Percentiles rank a stretch among this genome's conserved stretches.
phyloP scores from a whole-genome alignment of 345 rosid species.

The Hibiscus trionum region DNA sequence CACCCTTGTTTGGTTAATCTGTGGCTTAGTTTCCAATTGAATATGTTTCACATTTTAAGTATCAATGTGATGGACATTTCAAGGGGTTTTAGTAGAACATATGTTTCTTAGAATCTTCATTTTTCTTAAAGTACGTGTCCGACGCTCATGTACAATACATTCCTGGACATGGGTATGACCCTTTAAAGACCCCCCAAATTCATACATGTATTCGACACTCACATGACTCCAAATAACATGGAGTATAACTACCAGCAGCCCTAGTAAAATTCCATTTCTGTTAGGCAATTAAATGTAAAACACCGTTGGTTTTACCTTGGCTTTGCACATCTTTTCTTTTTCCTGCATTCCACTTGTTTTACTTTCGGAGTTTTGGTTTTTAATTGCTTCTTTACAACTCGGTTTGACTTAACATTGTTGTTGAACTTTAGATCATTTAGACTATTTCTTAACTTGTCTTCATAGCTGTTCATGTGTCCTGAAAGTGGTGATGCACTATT shows the following conservation, averaged over 20 bases:
- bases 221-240: background rate
- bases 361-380: background rate
- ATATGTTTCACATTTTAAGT: no score
- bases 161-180: no score
- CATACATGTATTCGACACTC: background rate
- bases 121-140: no score
- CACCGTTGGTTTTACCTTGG: background rate
- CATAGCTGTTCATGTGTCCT: background rate
- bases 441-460: background rate
- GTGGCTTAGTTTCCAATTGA: no score
- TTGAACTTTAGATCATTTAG: background rate
- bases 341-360: background rate
- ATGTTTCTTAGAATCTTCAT: no score
- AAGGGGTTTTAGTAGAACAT: no score
- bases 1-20: no score
- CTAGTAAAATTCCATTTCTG: background rate
- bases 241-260: background rate
- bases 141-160: no score
- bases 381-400: background rate
- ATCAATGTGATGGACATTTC: no score
- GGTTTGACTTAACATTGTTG: background rate
- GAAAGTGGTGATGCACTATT: background rate
- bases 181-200: no score
- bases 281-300: background rate
- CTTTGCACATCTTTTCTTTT: background rate